Evolutionary conservation across 2,329 filamentous ascomycete genomes (phyloP).

Genomic region (Ascocoryne sarcoides): DNA sequence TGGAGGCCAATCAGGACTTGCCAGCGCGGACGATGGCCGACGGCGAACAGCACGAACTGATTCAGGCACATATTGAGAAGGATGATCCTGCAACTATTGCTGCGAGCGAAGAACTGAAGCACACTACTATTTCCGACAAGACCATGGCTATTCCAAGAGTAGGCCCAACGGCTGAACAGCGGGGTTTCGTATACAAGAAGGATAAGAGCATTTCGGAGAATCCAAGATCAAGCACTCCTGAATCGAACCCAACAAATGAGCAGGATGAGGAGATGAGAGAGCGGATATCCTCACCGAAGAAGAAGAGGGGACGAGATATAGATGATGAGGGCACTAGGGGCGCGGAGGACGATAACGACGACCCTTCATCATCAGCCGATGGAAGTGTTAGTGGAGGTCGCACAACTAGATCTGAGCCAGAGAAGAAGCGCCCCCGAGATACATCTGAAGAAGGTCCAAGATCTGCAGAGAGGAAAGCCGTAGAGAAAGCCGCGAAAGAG

Average conservation of each 20-base stretch:
- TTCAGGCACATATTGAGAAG: slow-evolving; percentile 7
- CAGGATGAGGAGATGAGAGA: slow-evolving; percentile 38
- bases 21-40: slow-evolving; percentile 19
- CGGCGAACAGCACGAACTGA: slow-evolving; percentile 10
- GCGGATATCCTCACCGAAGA: slow-evolving; percentile 33
- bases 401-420: slow-evolving; percentile 44
- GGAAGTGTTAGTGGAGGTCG: slow-evolving; percentile 31
- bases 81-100: slow-evolving; percentile 58
- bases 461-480: slow-evolving; percentile 16
- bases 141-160: slow-evolving; percentile 10
- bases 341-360: slow-evolving; percentile 27
- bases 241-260: slow-evolving; percentile 30
- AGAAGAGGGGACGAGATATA: slow-evolving; percentile 43
- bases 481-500: too few relatives aligned
- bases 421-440: slow-evolving; percentile 58
- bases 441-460: slow-evolving; percentile 25
- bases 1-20: slow-evolving; percentile 22
- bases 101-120: slow-evolving; percentile 54
- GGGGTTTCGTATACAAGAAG: slow-evolving; percentile 8
- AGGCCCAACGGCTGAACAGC: slow-evolving; percentile 22
- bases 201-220: slow-evolving; percentile 23
- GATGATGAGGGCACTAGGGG: slow-evolving; percentile 37
- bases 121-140: slow-evolving; percentile 53
- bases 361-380: slow-evolving; percentile 33
- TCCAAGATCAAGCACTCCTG: slow-evolving; percentile 22